phyloP scores from a whole-genome alignment of 495 filamentous ascomycete genomes.

The Podospora australis region DNA sequence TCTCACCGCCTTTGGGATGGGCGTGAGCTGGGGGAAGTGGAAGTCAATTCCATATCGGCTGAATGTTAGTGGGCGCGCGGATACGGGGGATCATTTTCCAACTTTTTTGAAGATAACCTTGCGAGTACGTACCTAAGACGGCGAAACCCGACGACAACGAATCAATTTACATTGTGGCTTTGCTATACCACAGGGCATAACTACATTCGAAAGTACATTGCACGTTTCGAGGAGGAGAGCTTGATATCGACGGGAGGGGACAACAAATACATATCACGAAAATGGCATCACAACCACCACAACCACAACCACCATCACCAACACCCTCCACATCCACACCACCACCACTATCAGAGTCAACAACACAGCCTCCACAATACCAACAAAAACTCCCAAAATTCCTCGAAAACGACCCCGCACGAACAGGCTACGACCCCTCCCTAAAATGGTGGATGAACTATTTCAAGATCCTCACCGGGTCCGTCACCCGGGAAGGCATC shows the following conservation, averaged over 20 bases:
- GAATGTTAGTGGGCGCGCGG: not conserved
- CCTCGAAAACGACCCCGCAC: slow-evolving; percentile 42
- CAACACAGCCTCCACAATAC: slow-evolving; percentile 3
- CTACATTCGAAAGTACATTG: too few species aligned
- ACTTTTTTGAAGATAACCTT: too few species aligned
- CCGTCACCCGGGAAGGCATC: slow-evolving; percentile 59
- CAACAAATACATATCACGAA: too few species aligned
- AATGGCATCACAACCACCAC: slow-evolving; percentile 3
- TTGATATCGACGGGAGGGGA: too few species aligned
- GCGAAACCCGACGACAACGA: too few species aligned
- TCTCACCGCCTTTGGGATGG: slow-evolving; percentile 17
- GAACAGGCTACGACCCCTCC: slow-evolving; percentile 55
- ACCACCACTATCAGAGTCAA: slow-evolving; percentile 6
- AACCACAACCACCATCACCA: slow-evolving; percentile 1
- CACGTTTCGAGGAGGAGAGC: too few species aligned
- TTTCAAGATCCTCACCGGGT: slow-evolving; percentile 68
- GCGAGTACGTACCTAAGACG: too few species aligned
- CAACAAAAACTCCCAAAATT: slow-evolving; percentile 12
- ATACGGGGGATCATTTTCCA: too few species aligned
- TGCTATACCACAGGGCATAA: too few species aligned
- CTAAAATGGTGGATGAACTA: slow-evolving; percentile 67
- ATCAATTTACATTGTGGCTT: too few species aligned
- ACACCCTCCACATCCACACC: not conserved
- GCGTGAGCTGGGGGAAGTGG: not conserved
- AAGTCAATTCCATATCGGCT: not conserved